Conservation (phyloP, 2,329 filamentous ascomycete species). For the Rosellinia necatrix region DNA sequence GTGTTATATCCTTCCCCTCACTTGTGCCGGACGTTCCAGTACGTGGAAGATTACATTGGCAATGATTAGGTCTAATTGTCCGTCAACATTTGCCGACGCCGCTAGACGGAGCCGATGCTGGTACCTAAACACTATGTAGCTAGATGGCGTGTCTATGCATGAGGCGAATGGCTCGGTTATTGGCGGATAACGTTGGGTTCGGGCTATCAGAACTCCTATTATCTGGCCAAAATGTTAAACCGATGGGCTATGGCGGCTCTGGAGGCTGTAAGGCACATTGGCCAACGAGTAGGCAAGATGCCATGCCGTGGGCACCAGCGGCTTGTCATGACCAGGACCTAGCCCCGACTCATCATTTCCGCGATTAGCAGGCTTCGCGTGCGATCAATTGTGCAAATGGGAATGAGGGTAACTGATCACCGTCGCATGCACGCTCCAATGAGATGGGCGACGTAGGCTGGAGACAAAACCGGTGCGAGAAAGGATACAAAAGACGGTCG, state of each 20-base stretch:
- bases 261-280: slow-evolving; percentile 7
- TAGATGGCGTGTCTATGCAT: slow-evolving; percentile 5
- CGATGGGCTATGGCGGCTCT: slow-evolving; percentile 9
- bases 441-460: neutral
- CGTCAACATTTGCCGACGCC: neutral
- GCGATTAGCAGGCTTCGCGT: neutral
- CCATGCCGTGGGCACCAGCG: neutral
- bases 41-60: too few relatives aligned
- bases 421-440: slow-evolving; percentile 8
- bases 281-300: neutral
- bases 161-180: slow-evolving; percentile 7
- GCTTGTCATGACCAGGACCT: neutral
- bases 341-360: neutral
- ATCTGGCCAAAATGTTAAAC: neutral
- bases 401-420: neutral
- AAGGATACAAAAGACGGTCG: slow-evolving; percentile 1
- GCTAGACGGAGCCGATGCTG: neutral
- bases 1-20: slow-evolving; percentile 7
- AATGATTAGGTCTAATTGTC: too few relatives aligned
- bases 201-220: neutral
- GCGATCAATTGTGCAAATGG: slow-evolving; percentile 12
- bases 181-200: slow-evolving; percentile 17
- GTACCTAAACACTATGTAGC: neutral
- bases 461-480: slow-evolving; percentile 8
- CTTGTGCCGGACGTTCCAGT: neutral